A percentile compares a stretch with the other conserved stretches of the same genome.
phyloP scores from a whole-genome alignment of 352 stramenopile species.

The Globisporangium lucens region DNA sequence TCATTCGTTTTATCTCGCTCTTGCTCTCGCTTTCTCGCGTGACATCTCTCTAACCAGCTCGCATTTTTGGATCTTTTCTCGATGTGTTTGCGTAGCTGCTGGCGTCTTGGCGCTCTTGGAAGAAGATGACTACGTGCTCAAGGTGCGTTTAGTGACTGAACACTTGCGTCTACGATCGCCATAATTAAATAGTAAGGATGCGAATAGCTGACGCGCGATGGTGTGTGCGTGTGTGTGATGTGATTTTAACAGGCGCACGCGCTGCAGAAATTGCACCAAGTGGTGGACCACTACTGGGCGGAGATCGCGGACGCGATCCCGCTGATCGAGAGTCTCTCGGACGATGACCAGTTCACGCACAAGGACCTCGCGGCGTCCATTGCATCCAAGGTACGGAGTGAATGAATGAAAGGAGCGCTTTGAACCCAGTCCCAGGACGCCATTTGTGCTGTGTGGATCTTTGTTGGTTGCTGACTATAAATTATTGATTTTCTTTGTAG shows the following conservation, averaged over 20 bases:
- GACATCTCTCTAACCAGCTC: neutral
- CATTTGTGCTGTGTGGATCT: neutral
- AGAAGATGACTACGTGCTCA: slow-evolving; percentile 89
- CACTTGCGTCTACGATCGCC: neutral
- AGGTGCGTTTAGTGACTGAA: slow-evolving; percentile 32
- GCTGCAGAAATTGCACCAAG: slow-evolving; percentile 88
- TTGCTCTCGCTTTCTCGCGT: neutral
- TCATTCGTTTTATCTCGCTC: neutral
- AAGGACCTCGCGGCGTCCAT: slow-evolving; percentile 90
- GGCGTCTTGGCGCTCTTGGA: slow-evolving; percentile 89
- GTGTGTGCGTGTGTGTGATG: slow-evolving; percentile 9
- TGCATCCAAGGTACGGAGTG: slow-evolving; percentile 71
- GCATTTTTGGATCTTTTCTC: slow-evolving; percentile 18
- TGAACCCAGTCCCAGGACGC: neutral
- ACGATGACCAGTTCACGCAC: slow-evolving; percentile 90
- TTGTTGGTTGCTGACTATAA: neutral
- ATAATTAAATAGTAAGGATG: neutral
- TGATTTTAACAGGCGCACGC: slow-evolving; percentile 69
- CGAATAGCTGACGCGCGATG: slow-evolving; percentile 5
- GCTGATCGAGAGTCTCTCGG: slow-evolving; percentile 92
- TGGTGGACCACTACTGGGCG: slow-evolving; percentile 94
- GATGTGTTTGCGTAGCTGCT: slow-evolving; percentile 44
- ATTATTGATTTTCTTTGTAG: slow-evolving; percentile 26
- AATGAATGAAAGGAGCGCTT: neutral
- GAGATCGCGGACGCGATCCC: slow-evolving; percentile 92